Base-by-base conservation (phyloP, 108 stramenopile species). In the Tribonema minus region DNA sequence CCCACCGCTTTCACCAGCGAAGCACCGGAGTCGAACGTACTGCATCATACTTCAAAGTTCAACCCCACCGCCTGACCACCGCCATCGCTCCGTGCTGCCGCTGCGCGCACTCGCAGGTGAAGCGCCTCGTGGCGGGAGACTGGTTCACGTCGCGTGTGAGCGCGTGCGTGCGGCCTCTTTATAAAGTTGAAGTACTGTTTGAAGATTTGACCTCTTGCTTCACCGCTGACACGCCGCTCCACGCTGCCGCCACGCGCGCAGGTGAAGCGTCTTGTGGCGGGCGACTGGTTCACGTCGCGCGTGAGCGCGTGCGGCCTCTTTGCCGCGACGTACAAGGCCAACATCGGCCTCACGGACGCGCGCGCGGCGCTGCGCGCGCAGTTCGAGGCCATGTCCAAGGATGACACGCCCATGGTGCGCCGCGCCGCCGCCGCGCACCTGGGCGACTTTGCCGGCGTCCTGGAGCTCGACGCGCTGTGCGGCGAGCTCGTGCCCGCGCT, bases 221-320 rank as follows among this genome's bases (percentile, higher is more conserved):
- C n/a, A n/a, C n/a, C n/a, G n/a, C n/a, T n/a, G n/a, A n/a, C n/a
- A n/a, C n/a, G n/a, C n/a, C n/a, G n/a, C n/a, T n/a, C n/a, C n/a
- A n/a, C n/a, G n/a, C n/a, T n/a, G n/a, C n/a, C n/a, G n/a, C n/a
- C n/a, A n/a, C n/a, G n/a, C 7, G 84, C 87, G 38, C 88, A 93
- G 88, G 81, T 93, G 58, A 89, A 91, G 68, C 80, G 94, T 32
- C 79, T 97, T 63, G 89, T 86, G 32, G 83, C 83, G 37, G 91
- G 93, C 34, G 98, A 99, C 67, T 99, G 98, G 98, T 99, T 98
- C 87, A 96, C 97, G 12, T 84, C 94, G 62, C 92, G 95, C 67
- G 92, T 96, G 1, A 86, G 87, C 60, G 93, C 92, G 9, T 92
- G 91, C 38, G 95, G 93, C 6, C 87, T 94, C 79, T 69, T 91